phyloP scores from a whole-genome alignment of 768 basidiomycete genomes.

The Tephrocybe sp. region DNA sequence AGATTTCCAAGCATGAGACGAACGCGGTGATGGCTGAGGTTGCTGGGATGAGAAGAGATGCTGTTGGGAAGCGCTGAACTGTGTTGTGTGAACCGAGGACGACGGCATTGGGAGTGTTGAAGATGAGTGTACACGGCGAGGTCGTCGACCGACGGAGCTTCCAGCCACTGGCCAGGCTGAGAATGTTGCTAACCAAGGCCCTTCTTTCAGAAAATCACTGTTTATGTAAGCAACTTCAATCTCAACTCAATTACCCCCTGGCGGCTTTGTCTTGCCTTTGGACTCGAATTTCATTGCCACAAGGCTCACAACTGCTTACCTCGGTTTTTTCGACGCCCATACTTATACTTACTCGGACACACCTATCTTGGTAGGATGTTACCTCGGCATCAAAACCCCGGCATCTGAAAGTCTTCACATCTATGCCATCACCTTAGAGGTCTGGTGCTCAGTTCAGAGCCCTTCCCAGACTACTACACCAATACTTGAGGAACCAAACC shows the following conservation, averaged over 20 bases:
- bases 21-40: constrained; percentile 23
- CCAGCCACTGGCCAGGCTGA: neutral
- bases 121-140: neutral
- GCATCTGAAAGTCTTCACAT: too few relatives aligned
- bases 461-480: neutral
- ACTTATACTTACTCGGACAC: neutral
- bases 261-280: neutral
- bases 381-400: neutral
- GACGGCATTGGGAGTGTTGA: constrained; percentile 20
- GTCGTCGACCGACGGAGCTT: constrained; percentile 1
- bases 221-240: constrained; percentile 10
- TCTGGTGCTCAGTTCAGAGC: neutral
- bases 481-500: too few relatives aligned
- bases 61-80: constrained; percentile 10
- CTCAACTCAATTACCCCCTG: constrained; percentile 7
- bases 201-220: constrained; percentile 2
- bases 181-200: neutral
- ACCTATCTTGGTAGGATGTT: neutral
- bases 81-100: constrained; percentile 12
- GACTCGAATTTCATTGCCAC: too few relatives aligned
- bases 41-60: constrained; percentile 17
- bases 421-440: too few relatives aligned
- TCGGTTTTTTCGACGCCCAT: neutral
- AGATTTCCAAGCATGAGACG: constrained; percentile 60
- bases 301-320: too few relatives aligned